Evolutionary conservation across 129 eudicot genomes (phyloP).

Genomic region (Pseudognaphalium luteoalbum): DNA sequence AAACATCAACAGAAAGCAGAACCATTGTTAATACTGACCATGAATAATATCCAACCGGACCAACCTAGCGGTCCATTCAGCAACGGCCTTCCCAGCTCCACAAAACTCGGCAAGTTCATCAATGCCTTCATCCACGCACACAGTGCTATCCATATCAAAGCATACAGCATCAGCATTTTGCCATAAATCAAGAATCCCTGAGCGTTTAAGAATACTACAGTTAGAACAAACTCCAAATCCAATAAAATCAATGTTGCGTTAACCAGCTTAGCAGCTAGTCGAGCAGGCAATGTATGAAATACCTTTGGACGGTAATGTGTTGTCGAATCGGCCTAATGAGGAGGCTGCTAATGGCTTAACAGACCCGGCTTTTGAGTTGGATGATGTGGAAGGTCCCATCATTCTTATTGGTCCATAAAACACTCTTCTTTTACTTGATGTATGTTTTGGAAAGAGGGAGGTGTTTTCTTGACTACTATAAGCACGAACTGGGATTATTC

Average conservation of each 20-base stretch:
- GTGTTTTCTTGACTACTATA: constrained; percentile 21
- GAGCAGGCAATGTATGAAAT: neutral
- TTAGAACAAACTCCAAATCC: constrained; percentile 15
- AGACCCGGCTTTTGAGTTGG: constrained; percentile 46
- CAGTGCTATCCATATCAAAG: constrained; percentile 98
- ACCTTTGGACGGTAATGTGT: constrained; percentile 82
- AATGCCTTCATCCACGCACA: constrained; percentile 93
- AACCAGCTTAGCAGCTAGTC: neutral
- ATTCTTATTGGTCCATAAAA: constrained; percentile 33
- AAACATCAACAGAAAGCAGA: constrained; percentile 6
- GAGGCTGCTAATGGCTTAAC: constrained; percentile 54
- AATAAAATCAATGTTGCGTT: neutral
- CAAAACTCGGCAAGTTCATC: constrained; percentile 98
- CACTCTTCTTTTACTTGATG: constrained; percentile 31
- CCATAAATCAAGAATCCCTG: constrained; percentile 88
- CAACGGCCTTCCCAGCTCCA: constrained; percentile 98
- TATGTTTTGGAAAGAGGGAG: constrained; percentile 22
- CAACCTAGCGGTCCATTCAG: constrained; percentile 98
- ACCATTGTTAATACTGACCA: neutral
- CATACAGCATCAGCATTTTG: constrained; percentile 86
- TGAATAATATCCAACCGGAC: constrained; percentile 1
- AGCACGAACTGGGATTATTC: constrained; percentile 44
- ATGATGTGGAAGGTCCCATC: constrained; percentile 41
- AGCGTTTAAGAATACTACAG: constrained; percentile 14
- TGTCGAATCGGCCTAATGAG: constrained; percentile 47